Percentiles rank a stretch among this genome's conserved stretches.
Evolutionary conservation across 129 eudicot species (phyloP).

Genomic region (Arctium lappa): DNA sequence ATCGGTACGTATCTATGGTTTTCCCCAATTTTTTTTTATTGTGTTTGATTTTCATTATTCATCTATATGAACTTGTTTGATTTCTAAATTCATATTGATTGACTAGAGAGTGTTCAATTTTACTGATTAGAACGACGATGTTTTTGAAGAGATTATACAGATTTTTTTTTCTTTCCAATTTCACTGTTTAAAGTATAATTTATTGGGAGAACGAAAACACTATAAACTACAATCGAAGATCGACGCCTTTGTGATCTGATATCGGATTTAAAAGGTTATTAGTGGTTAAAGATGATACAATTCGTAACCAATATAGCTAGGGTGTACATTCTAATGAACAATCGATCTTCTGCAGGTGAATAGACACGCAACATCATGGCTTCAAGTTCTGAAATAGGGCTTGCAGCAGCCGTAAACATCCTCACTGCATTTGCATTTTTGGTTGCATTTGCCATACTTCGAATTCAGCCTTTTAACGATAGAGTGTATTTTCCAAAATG

Average conservation of each 20-base stretch:
- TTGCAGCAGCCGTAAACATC: conserved; percentile 75
- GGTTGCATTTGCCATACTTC: conserved; percentile 75
- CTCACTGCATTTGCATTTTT: conserved; percentile 66
- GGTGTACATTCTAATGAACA: not conserved
- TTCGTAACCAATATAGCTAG: not conserved
- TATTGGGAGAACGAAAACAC: too few relatives aligned
- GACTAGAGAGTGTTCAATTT: not conserved
- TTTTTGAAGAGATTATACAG: not conserved
- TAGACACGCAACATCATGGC: conserved; percentile 48
- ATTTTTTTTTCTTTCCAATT: not conserved
- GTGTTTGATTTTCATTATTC: not conserved
- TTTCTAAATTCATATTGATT: not conserved
- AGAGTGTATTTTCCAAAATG: conserved; percentile 93
- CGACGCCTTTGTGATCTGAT: not conserved
- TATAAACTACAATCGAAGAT: too few relatives aligned
- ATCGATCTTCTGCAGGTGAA: conserved; percentile 21
- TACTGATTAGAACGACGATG: not conserved
- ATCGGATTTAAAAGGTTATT: not conserved
- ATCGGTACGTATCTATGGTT: conserved; percentile 2
- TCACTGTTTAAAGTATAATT: not conserved
- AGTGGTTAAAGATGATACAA: not conserved
- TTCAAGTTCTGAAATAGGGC: conserved; percentile 59
- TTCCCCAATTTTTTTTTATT: not conserved
- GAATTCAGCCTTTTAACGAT: conserved; percentile 86
- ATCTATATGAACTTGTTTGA: not conserved